Evolutionary conservation across 306 rosid species (phyloP).

Genomic region (Quercus parvula): DNA sequence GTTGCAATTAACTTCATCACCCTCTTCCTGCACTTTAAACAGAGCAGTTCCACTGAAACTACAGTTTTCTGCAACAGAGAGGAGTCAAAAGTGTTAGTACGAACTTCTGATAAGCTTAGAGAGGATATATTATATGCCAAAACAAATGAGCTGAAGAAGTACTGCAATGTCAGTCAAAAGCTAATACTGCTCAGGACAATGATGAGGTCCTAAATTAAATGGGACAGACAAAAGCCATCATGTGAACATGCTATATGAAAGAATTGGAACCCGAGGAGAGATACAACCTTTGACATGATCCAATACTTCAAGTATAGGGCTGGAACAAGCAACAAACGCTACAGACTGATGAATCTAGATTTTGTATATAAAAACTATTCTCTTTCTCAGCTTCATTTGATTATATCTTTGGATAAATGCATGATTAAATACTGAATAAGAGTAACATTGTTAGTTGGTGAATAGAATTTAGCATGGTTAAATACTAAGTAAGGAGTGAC

Average conservation of each 20-base stretch:
- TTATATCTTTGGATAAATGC: background rate
- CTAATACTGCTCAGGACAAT: slow-evolving; percentile 3
- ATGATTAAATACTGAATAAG: slow-evolving; percentile 27
- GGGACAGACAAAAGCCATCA: slow-evolving; percentile 8
- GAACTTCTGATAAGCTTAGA: background rate
- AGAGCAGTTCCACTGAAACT: slow-evolving; percentile 45
- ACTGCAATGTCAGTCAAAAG: slow-evolving; percentile 33
- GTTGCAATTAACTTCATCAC: slow-evolving; percentile 51
- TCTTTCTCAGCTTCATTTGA: background rate
- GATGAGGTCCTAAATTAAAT: slow-evolving; percentile 23
- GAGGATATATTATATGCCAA: slow-evolving; percentile 10
- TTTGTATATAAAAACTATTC: slow-evolving; percentile 4
- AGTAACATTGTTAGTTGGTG: slow-evolving; percentile 26
- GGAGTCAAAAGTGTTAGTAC: slow-evolving; percentile 23
- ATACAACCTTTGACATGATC: slow-evolving; percentile 50
- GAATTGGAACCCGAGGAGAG: background rate
- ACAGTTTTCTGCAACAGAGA: slow-evolving; percentile 58
- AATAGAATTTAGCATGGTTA: slow-evolving; percentile 4
- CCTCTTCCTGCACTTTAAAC: slow-evolving; percentile 51
- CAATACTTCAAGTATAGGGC: slow-evolving; percentile 11
- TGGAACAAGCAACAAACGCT: slow-evolving; percentile 19
- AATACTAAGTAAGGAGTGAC: slow-evolving; percentile 18
- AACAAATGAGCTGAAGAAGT: slow-evolving; percentile 12
- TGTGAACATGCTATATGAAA: background rate
- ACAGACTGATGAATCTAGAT: slow-evolving; percentile 8